Percentiles rank a stretch among this genome's conserved stretches.
These are phyloP conservation scores for Tanacetum coccineum DNA, from an alignment of 129 eudicot species.

Conservation along the genomic window DNA sequence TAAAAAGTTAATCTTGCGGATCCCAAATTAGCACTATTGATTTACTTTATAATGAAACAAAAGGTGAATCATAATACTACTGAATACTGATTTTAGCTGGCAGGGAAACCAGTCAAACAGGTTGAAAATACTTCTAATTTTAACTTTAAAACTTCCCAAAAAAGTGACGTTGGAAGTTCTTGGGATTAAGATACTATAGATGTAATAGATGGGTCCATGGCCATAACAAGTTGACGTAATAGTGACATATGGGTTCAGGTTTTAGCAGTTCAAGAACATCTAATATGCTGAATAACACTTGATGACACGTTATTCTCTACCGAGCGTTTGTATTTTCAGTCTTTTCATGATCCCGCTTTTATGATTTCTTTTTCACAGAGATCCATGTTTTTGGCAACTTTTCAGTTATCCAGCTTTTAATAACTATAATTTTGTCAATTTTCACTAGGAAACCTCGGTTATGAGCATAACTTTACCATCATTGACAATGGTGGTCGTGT, in stretches of 20 bases:
- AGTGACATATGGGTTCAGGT: too few species aligned
- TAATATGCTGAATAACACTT: too few species aligned
- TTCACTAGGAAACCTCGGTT: constrained; percentile 42
- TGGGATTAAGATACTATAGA: background rate
- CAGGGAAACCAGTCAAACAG: too few species aligned
- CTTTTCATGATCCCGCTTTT: too few species aligned
- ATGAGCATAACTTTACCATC: constrained; percentile 42
- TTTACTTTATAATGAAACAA: background rate
- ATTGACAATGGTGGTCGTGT: constrained; percentile 67
- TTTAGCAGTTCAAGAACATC: too few species aligned
- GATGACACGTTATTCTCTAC: too few species aligned
- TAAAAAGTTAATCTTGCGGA: constrained; percentile 1
- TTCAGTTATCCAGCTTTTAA: background rate
- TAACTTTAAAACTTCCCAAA: background rate
- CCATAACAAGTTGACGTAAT: background rate
- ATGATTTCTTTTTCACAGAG: too few species aligned
- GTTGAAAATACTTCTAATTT: background rate
- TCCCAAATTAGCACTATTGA: background rate
- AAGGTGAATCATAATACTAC: background rate
- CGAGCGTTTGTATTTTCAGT: too few species aligned
- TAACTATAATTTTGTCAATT: background rate
- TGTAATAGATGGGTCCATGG: background rate
- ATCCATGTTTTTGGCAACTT: background rate
- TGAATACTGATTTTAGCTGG: too few species aligned
- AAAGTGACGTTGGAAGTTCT: background rate